Evolutionary conservation across 2,329 filamentous ascomycete genomes (phyloP).

Genomic region (Talaromyces sp.): DNA sequence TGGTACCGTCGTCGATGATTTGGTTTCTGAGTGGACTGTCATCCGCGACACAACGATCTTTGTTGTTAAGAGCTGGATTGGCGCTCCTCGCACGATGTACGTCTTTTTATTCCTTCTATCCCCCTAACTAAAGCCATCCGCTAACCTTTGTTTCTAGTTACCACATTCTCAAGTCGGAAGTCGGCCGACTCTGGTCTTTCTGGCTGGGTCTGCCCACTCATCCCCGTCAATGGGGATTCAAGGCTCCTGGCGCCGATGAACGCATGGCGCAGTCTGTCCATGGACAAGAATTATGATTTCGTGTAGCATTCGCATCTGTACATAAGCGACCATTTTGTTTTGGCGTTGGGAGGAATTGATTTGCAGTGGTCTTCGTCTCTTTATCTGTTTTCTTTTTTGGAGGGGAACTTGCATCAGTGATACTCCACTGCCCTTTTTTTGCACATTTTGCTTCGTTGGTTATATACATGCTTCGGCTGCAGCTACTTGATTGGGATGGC

Average conservation of each 20-base stretch:
- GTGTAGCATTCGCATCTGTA: conserved; percentile 19
- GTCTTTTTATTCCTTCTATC: conserved; percentile 46
- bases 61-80: conserved; percentile 71
- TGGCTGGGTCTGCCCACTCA: conserved; percentile 66
- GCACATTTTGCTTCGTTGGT: too few relatives aligned
- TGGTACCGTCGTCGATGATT: conserved; percentile 57
- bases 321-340: conserved; percentile 15
- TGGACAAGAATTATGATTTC: neutral
- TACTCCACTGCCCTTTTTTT: neutral
- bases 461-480: neutral
- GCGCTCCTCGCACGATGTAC: conserved; percentile 70
- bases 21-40: conserved; percentile 65
- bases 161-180: conserved; percentile 58
- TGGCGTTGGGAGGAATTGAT: conserved; percentile 14
- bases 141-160: conserved; percentile 39
- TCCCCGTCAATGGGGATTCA: conserved; percentile 59
- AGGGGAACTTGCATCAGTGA: conserved; percentile 1
- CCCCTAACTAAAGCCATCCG: neutral
- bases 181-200: conserved; percentile 59
- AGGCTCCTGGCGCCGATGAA: conserved; percentile 38
- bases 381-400: conserved; percentile 3
- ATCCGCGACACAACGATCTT: conserved; percentile 66
- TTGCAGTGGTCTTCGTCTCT: too few relatives aligned
- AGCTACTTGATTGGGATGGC: neutral
- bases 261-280: neutral